Evolutionary conservation across 129 eudicot species (phyloP).

Genomic region (Centrapalus pauciflorus): DNA sequence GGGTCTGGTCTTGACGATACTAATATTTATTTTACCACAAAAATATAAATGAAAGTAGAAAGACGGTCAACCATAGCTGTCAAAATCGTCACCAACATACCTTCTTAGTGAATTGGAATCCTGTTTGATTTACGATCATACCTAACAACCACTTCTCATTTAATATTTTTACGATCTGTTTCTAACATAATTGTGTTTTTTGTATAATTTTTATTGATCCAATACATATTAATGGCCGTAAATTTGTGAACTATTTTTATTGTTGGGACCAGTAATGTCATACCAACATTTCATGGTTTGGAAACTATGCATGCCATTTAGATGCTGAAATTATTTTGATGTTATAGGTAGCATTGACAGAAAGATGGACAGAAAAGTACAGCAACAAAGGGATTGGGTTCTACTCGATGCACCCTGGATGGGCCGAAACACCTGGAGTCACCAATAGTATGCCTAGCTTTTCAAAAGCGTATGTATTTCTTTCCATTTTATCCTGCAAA

Average conservation of each 20-base stretch:
- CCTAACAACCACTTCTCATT: background rate
- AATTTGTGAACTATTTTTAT: background rate
- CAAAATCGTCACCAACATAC: background rate
- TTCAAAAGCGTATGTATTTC: slow-evolving; percentile 48
- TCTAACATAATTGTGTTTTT: background rate
- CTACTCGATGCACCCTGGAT: slow-evolving; percentile 96
- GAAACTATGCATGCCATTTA: background rate
- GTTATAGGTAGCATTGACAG: slow-evolving; percentile 84
- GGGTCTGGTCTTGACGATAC: background rate
- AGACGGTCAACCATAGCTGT: background rate
- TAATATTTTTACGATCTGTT: background rate
- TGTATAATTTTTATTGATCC: background rate
- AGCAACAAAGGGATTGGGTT: slow-evolving; percentile 69
- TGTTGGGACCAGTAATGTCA: background rate
- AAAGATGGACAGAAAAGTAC: slow-evolving; percentile 76
- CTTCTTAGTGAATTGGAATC: background rate
- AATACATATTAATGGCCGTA: background rate
- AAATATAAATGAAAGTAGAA: background rate
- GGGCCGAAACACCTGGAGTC: slow-evolving; percentile 97
- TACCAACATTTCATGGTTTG: background rate
- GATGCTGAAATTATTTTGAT: slow-evolving; percentile 1
- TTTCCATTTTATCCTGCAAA: background rate
- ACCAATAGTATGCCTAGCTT: slow-evolving; percentile 68
- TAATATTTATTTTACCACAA: background rate
- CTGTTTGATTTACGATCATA: background rate